phyloP scores from a whole-genome alignment of 2,329 filamentous ascomycete genomes.

The Aulographum hederae region DNA sequence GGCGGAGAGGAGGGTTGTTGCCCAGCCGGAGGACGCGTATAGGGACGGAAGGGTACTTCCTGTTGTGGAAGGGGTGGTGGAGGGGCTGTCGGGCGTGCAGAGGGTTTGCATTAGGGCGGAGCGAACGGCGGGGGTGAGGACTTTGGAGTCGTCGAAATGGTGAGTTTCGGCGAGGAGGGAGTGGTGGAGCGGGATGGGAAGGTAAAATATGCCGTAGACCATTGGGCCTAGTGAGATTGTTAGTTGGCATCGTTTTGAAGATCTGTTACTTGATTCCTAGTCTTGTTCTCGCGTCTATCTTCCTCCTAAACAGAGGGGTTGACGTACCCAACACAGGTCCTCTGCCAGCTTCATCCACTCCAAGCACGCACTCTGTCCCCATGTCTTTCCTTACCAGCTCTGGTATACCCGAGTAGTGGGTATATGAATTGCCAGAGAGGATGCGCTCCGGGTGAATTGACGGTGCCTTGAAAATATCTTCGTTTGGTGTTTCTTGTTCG shows the following conservation, averaged over 20 bases:
- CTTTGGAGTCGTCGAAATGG: slow-evolving; percentile 91
- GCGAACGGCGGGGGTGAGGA: slow-evolving; percentile 64
- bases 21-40: slow-evolving; percentile 59
- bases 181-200: slow-evolving; percentile 44
- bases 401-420: slow-evolving; percentile 21
- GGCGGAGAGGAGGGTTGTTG: slow-evolving; percentile 62
- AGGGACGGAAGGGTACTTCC: slow-evolving; percentile 34
- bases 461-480: slow-evolving; percentile 26
- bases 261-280: too few relatives aligned
- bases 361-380: slow-evolving; percentile 52
- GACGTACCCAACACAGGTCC: too few relatives aligned
- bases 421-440: slow-evolving; percentile 26
- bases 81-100: slow-evolving; percentile 51
- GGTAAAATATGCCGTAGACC: slow-evolving; percentile 55
- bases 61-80: too few relatives aligned
- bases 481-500: slow-evolving; percentile 3
- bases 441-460: slow-evolving; percentile 23
- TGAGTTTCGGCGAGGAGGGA: slow-evolving; percentile 60
- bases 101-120: slow-evolving; percentile 52
- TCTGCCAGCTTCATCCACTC: slow-evolving; percentile 84
- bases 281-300: too few relatives aligned
- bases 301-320: too few relatives aligned
- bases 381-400: slow-evolving; percentile 12
- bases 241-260: too few relatives aligned
- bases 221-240: slow-evolving; percentile 43